phyloP scores from a whole-genome alignment of 352 stramenopile species.

The Phytophthora brassicae region DNA sequence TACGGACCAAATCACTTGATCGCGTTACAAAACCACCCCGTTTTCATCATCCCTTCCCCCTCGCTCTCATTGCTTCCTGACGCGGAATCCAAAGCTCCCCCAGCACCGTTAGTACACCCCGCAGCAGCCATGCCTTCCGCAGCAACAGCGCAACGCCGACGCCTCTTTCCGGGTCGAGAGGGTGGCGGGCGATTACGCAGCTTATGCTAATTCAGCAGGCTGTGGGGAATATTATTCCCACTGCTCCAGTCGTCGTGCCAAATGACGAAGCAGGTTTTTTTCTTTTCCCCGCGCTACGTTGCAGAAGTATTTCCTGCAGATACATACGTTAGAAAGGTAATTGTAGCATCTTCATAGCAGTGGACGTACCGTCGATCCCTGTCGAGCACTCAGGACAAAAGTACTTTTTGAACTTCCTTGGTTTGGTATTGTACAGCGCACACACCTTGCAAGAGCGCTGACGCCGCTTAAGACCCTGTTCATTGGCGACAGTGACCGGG shows the following conservation, averaged over 20 bases:
- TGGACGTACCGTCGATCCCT: not conserved
- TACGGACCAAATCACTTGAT: too few species aligned
- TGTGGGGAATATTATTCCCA: not conserved
- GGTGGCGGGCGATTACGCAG: not conserved
- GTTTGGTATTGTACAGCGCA: not conserved
- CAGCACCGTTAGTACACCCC: not conserved
- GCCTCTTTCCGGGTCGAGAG: not conserved
- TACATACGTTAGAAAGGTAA: not conserved
- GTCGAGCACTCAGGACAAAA: not conserved
- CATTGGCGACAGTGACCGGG: not conserved
- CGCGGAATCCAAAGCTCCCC: too few species aligned
- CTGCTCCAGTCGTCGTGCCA: slow-evolving; percentile 6
- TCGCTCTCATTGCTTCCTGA: not conserved
- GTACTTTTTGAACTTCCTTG: not conserved
- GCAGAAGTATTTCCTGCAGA: slow-evolving; percentile 5
- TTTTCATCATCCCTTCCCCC: too few species aligned
- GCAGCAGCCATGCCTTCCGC: not conserved
- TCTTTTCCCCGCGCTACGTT: not conserved
- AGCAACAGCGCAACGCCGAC: not conserved
- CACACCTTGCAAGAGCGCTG: not conserved
- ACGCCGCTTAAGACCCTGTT: not conserved
- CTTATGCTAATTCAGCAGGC: not conserved
- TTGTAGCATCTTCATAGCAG: not conserved
- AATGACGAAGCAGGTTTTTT: not conserved
- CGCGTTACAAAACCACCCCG: too few species aligned